Percentiles rank a stretch among this genome's conserved stretches.
Conservation (phyloP, 257 asterid genomes). For the Primulina huaijiensis region DNA sequence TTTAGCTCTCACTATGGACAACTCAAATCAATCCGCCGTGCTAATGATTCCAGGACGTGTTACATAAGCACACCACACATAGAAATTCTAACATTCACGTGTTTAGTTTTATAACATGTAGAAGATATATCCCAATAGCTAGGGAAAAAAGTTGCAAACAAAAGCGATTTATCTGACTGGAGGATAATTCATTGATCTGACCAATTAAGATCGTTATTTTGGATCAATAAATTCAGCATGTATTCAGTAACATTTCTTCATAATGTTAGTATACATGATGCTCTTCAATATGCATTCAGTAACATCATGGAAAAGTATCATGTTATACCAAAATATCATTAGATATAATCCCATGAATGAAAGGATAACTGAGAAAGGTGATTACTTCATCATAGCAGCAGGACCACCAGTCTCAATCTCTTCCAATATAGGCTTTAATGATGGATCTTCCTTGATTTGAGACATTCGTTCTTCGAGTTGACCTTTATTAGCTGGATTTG, state of each 20-base stretch:
- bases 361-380: not conserved
- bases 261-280: not conserved
- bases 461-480: conserved; percentile 57
- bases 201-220: not conserved
- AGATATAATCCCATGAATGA: not conserved
- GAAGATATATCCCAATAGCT: too few species aligned
- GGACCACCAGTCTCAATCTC: conserved; percentile 69
- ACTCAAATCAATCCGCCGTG: too few species aligned
- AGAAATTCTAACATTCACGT: too few species aligned
- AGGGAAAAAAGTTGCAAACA: too few species aligned
- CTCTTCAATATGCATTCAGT: not conserved
- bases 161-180: not conserved
- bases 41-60: too few species aligned
- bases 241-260: not conserved
- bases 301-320: not conserved
- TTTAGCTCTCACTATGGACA: too few species aligned
- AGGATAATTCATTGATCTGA: too few species aligned
- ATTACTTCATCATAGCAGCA: conserved; percentile 64
- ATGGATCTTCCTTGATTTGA: conserved; percentile 53
- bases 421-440: conserved; percentile 56
- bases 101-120: too few species aligned
- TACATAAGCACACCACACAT: too few species aligned
- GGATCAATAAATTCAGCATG: not conserved
- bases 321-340: not conserved
- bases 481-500: conserved; percentile 49